Base-by-base conservation (phyloP, 495 filamentous ascomycete genomes). In the Tricharina praecox region DNA sequence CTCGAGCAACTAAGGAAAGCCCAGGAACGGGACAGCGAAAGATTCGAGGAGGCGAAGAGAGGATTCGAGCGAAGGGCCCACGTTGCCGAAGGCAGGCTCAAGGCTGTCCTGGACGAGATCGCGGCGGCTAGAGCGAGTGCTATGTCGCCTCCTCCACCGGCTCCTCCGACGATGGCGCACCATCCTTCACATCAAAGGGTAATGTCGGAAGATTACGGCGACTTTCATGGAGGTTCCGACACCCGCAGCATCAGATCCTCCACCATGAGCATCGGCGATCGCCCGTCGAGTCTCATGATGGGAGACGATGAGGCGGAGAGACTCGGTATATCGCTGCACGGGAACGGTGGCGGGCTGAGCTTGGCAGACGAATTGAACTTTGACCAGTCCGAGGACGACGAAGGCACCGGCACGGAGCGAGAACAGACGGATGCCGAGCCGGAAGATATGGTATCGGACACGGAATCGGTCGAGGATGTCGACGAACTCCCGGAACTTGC, bases 321-420 rank as follows among this genome's bases (percentile, higher is more conserved):
- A 46, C 61, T 53, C 50, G 63, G 40, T 56, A 68, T 72, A 50
- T 73, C 83, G 25, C 83, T 79, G 59, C 90, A 85, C 9, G 69
- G 68, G 5, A 66, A 72, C 50, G n/a, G n/a, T n/a, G n/a, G n/a
- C n/a, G 81, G 81, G 7, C 54, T 85, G 30, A 90, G 79, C 53
- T 65, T 97, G 33, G 90, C 90, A 7, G 84, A 95, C 53, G 90
- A 97, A 68, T 70, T 97, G 49, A 77, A 78, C 43, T 79, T 92
- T 33, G 84, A 83, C 47, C 80, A 84, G 18, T 41, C 50, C 26
- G 55, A 59, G 20, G 18, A 38, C 11, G 18, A 38, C 11, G 40
- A 43, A 25, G 34, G 16, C 4, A 26, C 24, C 2, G 23, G 13
- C 24, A 33, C 24, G 16, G 24, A 46, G 10, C 13, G 13, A 8